phyloP scores from a whole-genome alignment of 1,139 yeast species.

The Spencermartinsiella ligniputridi region DNA sequence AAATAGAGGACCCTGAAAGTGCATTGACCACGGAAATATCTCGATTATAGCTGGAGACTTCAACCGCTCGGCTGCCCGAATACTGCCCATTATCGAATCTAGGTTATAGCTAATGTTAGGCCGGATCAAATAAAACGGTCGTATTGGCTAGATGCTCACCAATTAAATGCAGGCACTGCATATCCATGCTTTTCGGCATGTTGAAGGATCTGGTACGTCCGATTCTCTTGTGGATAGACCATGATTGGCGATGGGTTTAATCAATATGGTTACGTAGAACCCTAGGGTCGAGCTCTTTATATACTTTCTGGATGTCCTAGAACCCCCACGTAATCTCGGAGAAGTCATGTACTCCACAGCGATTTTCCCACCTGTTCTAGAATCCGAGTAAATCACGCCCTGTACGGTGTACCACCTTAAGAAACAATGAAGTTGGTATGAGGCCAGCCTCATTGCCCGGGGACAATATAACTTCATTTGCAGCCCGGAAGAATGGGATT shows the following conservation, averaged over 20 bases:
- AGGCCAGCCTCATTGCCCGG: slow-evolving; percentile 55
- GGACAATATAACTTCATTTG: slow-evolving; percentile 72
- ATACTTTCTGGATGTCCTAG: not conserved
- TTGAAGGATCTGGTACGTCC: slow-evolving; percentile 24
- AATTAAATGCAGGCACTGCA: slow-evolving; percentile 27
- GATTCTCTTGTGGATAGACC: slow-evolving; percentile 18
- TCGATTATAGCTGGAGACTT: slow-evolving; percentile 29
- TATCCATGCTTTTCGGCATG: slow-evolving; percentile 24
- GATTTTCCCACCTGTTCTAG: too few relatives aligned
- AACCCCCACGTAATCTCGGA: too few relatives aligned
- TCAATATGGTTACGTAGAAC: not conserved
- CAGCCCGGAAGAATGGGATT: slow-evolving; percentile 56
- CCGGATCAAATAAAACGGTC: not conserved
- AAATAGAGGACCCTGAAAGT: slow-evolving; percentile 26
- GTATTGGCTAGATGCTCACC: slow-evolving; percentile 11
- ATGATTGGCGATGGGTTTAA: not conserved
- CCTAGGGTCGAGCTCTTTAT: not conserved
- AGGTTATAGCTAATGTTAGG: slow-evolving; percentile 25
- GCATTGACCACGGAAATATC: slow-evolving; percentile 30
- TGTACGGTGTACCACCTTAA: slow-evolving; percentile 24
- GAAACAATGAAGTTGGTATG: slow-evolving; percentile 46
- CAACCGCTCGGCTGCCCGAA: slow-evolving; percentile 26
- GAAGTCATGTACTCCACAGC: too few relatives aligned
- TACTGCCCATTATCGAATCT: slow-evolving; percentile 26
- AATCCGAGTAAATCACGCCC: not conserved